Conservation (phyloP, 805 yeast genomes). For the Zygotorulaspora florentina region DNA sequence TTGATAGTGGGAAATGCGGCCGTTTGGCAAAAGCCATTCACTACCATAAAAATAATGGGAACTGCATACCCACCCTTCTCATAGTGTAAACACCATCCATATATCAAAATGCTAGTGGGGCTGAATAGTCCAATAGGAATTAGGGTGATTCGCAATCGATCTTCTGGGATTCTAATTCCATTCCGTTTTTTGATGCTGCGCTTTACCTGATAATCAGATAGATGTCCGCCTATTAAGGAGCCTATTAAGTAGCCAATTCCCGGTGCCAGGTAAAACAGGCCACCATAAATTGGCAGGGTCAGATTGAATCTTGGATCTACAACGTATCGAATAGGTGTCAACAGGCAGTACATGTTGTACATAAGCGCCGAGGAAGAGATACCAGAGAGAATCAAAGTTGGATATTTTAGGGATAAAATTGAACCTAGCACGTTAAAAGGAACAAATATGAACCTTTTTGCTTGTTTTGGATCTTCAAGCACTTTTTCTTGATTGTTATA, state of each 20-base stretch:
- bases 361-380: slow-evolving; percentile 39
- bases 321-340: slow-evolving; percentile 54
- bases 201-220: slow-evolving; percentile 47
- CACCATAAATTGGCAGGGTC: slow-evolving; percentile 45
- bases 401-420: slow-evolving; percentile 40
- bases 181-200: slow-evolving; percentile 38
- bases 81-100: slow-evolving; percentile 51
- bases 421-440: slow-evolving; percentile 46
- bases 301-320: slow-evolving; percentile 53
- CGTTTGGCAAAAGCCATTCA: slow-evolving; percentile 49
- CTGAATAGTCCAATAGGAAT: slow-evolving; percentile 42
- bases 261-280: slow-evolving; percentile 53
- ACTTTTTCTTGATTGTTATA: slow-evolving; percentile 31
- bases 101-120: slow-evolving; percentile 44
- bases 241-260: slow-evolving; percentile 53
- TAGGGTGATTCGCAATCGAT: slow-evolving; percentile 42
- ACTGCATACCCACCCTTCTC: slow-evolving; percentile 52
- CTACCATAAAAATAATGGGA: slow-evolving; percentile 47
- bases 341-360: slow-evolving; percentile 48
- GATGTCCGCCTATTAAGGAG: slow-evolving; percentile 48
- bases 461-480: slow-evolving; percentile 26
- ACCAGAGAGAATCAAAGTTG: slow-evolving; percentile 44
- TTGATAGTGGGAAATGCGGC: slow-evolving; percentile 49
- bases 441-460: slow-evolving; percentile 40
- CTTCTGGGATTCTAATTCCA: slow-evolving; percentile 50